Evolutionary conservation across 805 yeast genomes (phyloP).

Genomic region (Kluyveromyces wickerhamii): DNA sequence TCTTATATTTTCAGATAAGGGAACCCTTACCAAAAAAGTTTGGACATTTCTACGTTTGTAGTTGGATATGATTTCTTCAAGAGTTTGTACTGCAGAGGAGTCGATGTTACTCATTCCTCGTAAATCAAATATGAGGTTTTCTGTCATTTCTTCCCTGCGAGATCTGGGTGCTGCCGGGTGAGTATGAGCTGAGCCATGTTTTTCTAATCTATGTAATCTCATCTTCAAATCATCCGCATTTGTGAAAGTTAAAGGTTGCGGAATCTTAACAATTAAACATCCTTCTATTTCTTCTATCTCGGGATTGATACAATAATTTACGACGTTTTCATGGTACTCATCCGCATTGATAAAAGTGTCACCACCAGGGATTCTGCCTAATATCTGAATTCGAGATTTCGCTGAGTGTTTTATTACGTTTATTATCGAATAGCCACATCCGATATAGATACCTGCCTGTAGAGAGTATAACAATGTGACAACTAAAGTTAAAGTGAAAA

Average conservation of each 20-base stretch:
- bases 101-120: slow-evolving; percentile 78
- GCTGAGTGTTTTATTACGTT: slow-evolving; percentile 77
- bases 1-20: slow-evolving; percentile 40
- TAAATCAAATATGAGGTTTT: slow-evolving; percentile 63
- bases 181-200: slow-evolving; percentile 61
- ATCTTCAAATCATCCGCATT: slow-evolving; percentile 70
- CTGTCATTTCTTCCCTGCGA: slow-evolving; percentile 39
- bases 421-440: slow-evolving; percentile 70
- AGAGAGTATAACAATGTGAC: slow-evolving; percentile 68
- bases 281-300: slow-evolving; percentile 49
- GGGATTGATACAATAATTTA: slow-evolving; percentile 5
- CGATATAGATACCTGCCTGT: slow-evolving; percentile 86
- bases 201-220: slow-evolving; percentile 60
- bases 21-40: slow-evolving; percentile 56
- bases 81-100: slow-evolving; percentile 68
- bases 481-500: slow-evolving; percentile 55
- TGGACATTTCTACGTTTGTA: slow-evolving; percentile 48
- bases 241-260: slow-evolving; percentile 85
- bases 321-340: slow-evolving; percentile 32
- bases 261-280: slow-evolving; percentile 68
- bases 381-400: slow-evolving; percentile 73
- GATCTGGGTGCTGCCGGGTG: slow-evolving; percentile 67
- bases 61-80: slow-evolving; percentile 49
- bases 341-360: slow-evolving; percentile 65
- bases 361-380: slow-evolving; percentile 60